Evolutionary conservation across 768 basidiomycete species (phyloP), one percentile per base, ranked within the genome.

Genomic region (Kwoniella pini): DNA sequence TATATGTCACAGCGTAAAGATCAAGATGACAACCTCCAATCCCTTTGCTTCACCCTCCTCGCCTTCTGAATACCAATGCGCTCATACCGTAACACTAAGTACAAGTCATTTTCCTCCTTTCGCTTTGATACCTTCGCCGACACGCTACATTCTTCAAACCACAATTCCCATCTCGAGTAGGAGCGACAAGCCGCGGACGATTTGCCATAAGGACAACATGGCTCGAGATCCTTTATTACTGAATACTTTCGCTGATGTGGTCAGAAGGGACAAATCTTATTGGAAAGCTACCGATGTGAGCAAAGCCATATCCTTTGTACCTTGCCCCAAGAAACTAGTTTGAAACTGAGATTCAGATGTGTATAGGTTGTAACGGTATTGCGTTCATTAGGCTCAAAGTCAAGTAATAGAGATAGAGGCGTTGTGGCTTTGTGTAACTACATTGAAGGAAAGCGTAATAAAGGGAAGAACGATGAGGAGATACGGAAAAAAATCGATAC

Each of bases 201-300:
- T n/a, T n/a, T n/a, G n/a, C n/a, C n/a, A n/a, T 15, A 36, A 36
- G 15, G 33, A 15, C 33, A 36, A 36, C 33, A 36, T 36, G 33
- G 33, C 45, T 17, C 26, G 59, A 28, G 31, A 51, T 39, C 17
- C 39, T 15, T 19, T 57, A 27, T 39, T 43, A 10, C 30, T 42
- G 27, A 13, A 62, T 38, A 45, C 40, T 13, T 51, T 31, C 43
- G 46, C 59, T 7, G 36, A 42, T 11, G 22, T 27, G 13, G 17
- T 64, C 4, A 31, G 60, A 22, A 52, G 57, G 24, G 63, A 64
- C 36, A 45, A 33, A n/a, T 31, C 55, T 21, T 58, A 60, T 46
- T 64, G 44, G 17, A 36, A 30, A 39, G 44, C 49, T 15, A 42
- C 27, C 17, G 27, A 15, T 19, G 54, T 55, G 42, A 55, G 54